phyloP scores from a whole-genome alignment of 345 rosid genomes.

The Gossypioides kirkii region DNA sequence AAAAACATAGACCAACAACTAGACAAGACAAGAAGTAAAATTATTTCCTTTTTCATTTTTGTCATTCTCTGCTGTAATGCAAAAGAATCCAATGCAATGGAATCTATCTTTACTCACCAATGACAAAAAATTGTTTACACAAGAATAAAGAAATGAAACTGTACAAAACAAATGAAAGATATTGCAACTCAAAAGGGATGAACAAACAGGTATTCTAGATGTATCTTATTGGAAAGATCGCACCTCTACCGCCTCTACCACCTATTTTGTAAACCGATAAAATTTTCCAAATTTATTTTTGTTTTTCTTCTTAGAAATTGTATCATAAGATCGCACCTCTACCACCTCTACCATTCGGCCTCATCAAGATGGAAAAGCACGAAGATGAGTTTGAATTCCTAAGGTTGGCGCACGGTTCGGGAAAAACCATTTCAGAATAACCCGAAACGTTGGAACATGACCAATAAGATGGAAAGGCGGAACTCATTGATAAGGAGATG shows the following conservation, averaged over 20 bases:
- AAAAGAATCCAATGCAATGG: neutral
- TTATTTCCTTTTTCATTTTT: neutral
- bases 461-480: slow-evolving; percentile 43
- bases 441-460: slow-evolving; percentile 67
- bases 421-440: slow-evolving; percentile 57
- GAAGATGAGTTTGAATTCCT: slow-evolving; percentile 28
- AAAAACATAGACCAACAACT: too few relatives aligned
- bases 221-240: slow-evolving; percentile 55
- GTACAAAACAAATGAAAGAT: slow-evolving; percentile 54
- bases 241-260: too few relatives aligned
- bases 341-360: slow-evolving; percentile 29
- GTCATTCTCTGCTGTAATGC: neutral
- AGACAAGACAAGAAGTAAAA: neutral
- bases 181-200: slow-evolving; percentile 15
- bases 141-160: slow-evolving; percentile 82
- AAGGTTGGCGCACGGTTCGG: slow-evolving; percentile 61
- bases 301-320: neutral
- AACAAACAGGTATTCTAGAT: slow-evolving; percentile 32
- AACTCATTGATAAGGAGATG: slow-evolving; percentile 40
- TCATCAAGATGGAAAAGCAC: slow-evolving; percentile 23
- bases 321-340: slow-evolving; percentile 30
- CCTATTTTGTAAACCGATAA: slow-evolving; percentile 26
- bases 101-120: slow-evolving; percentile 17
- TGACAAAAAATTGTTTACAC: slow-evolving; percentile 57
- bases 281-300: neutral